Percentiles rank a stretch among this genome's conserved stretches.
Evolutionary conservation across 805 yeast genomes (phyloP).

Genomic region (Gaillardinia entomophila): DNA sequence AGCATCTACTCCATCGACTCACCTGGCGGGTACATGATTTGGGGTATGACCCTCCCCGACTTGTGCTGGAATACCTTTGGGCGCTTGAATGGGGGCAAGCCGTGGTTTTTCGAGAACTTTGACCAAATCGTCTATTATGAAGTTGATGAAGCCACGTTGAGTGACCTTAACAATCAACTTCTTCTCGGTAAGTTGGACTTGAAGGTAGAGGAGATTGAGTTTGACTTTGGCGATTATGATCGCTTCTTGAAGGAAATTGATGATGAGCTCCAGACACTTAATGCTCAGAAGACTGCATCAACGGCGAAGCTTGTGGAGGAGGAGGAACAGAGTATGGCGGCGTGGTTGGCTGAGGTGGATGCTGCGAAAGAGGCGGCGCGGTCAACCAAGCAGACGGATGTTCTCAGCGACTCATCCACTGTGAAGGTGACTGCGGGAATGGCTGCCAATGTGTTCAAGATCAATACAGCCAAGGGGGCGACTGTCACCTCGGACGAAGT

Average conservation of each 20-base stretch:
- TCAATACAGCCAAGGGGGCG: constrained; percentile 17
- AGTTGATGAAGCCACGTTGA: constrained; percentile 22
- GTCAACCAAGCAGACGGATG: constrained; percentile 5
- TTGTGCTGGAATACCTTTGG: constrained; percentile 29
- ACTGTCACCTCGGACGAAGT: constrained; percentile 11
- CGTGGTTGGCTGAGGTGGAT: constrained; percentile 17
- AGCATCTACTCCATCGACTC: constrained; percentile 21
- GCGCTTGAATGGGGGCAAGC: constrained; percentile 15
- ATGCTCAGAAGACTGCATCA: constrained; percentile 4
- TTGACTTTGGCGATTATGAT: constrained; percentile 25
- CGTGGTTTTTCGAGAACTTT: constrained; percentile 24
- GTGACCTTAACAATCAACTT: constrained; percentile 18
- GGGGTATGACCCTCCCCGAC: constrained; percentile 24
- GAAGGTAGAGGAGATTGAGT: constrained; percentile 18
- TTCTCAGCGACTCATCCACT: constrained; percentile 15
- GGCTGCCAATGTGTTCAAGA: constrained; percentile 28
- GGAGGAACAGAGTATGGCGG: constrained; percentile 10
- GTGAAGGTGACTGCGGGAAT: constrained; percentile 16
- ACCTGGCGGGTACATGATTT: constrained; percentile 27
- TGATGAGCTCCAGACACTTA: constrained; percentile 15
- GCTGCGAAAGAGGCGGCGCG: constrained; percentile 9
- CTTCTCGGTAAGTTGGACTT: constrained; percentile 20
- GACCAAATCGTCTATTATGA: constrained; percentile 31
- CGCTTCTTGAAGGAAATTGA: constrained; percentile 19
- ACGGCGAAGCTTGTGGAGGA: constrained; percentile 9